Percentiles rank a stretch among this genome's conserved stretches.
Evolutionary conservation across 495 filamentous ascomycete species (phyloP).

Genomic region (Hypoxylon fuscum): DNA sequence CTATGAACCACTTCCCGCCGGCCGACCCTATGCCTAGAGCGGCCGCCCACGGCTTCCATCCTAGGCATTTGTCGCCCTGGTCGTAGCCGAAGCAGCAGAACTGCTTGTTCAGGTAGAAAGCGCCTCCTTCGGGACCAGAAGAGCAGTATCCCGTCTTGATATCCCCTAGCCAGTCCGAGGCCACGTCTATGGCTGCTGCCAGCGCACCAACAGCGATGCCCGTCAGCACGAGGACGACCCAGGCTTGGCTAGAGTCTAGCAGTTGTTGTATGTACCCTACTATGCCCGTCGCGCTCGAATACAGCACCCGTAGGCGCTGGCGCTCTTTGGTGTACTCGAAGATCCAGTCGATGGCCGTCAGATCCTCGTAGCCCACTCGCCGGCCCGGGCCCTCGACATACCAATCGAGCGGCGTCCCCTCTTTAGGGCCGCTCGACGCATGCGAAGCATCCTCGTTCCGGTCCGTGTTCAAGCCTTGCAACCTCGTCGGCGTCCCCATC

Average conservation of each 20-base stretch:
- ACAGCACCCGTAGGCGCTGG: conserved; percentile 80
- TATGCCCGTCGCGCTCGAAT: conserved; percentile 72
- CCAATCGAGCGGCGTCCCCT: conserved; percentile 79
- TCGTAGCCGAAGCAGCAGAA: conserved; percentile 96
- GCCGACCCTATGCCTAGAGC: conserved; percentile 71
- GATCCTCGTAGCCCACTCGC: conserved; percentile 92
- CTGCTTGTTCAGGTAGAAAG: conserved; percentile 86
- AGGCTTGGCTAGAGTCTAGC: conserved; percentile 87
- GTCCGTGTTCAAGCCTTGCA: conserved; percentile 23
- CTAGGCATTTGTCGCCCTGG: conserved; percentile 75
- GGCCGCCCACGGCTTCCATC: conserved; percentile 86
- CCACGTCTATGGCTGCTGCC: conserved; percentile 88
- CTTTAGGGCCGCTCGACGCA: conserved; percentile 58
- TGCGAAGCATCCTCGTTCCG: conserved; percentile 7
- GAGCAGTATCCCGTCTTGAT: conserved; percentile 92
- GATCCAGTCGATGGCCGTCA: conserved; percentile 99
- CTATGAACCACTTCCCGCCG: conserved; percentile 78
- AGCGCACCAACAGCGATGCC: conserved; percentile 84
- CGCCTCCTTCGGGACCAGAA: conserved; percentile 75
- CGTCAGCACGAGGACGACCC: conserved; percentile 80
- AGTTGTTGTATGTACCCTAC: conserved; percentile 76
- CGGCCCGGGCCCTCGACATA: conserved; percentile 90
- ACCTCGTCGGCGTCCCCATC: conserved; percentile 30
- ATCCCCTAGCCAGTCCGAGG: conserved; percentile 94
- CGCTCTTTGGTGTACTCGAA: conserved; percentile 98